These are phyloP conservation scores for Cyanophora paradoxa DNA, from an alignment of 78 protist species.

Conservation along the genomic window DNA sequence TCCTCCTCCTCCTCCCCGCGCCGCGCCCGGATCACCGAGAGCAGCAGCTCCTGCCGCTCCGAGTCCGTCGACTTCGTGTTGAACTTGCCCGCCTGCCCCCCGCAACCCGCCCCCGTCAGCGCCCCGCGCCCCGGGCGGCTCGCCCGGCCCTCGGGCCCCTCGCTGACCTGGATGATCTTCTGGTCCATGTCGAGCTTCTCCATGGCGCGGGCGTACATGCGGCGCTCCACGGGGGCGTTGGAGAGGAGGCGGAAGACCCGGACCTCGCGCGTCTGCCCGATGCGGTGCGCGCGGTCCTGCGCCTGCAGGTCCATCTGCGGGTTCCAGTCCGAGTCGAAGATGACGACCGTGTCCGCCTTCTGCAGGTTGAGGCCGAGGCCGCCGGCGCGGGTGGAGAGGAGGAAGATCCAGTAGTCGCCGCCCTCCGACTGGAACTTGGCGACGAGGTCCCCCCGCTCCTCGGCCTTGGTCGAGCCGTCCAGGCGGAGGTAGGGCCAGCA, in stretches of 20 bases:
- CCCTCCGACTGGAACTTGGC: conserved; percentile 23
- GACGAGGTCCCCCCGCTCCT: conserved; percentile 58
- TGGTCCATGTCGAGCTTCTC: conserved; percentile 16
- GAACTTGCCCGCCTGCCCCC: conserved; percentile 21
- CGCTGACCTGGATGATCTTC: conserved; percentile 25
- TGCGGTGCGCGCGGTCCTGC: conserved; percentile 92
- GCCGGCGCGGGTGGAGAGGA: conserved; percentile 70
- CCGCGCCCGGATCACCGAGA: too few relatives aligned
- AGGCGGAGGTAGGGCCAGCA: conserved; percentile 23
- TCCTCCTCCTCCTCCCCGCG: too few relatives aligned
- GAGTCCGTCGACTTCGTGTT: too few relatives aligned
- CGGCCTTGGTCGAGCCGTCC: conserved; percentile 59
- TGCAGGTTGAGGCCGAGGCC: conserved; percentile 63
- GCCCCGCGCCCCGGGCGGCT: too few relatives aligned
- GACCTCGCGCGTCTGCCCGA: conserved; percentile 94
- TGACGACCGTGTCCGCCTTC: conserved; percentile 51
- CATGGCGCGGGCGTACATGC: conserved; percentile 21
- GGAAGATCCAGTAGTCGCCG: conserved; percentile 28
- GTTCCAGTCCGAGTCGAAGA: conserved; percentile 67
- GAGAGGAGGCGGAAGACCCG: conserved; percentile 84
- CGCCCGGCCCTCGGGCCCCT: too few relatives aligned
- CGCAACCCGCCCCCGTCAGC: too few relatives aligned
- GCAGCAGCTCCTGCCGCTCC: too few relatives aligned
- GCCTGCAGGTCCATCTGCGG: conserved; percentile 57
- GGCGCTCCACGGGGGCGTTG: conserved; percentile 63